phyloP scores from a whole-genome alignment of 2,329 filamentous ascomycete species.

The Xylaria sp. region DNA sequence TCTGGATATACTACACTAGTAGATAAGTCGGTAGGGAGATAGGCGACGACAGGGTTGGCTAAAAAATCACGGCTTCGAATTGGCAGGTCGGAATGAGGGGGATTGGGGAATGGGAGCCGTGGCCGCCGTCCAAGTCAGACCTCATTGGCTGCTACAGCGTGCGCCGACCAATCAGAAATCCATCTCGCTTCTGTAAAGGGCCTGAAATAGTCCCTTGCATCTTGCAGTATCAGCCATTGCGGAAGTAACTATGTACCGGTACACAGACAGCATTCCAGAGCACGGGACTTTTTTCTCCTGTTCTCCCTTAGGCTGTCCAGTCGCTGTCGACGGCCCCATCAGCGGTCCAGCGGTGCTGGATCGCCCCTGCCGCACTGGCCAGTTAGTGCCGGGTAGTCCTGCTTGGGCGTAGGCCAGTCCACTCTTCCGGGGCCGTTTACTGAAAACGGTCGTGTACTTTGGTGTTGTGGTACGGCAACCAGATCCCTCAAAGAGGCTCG shows the following conservation, averaged over 20 bases:
- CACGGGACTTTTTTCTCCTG: conserved; percentile 34
- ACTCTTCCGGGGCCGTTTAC: conserved; percentile 30
- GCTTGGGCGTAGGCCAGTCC: conserved; percentile 29
- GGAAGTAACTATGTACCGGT: neutral
- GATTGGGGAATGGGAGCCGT: neutral
- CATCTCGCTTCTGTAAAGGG: conserved; percentile 39
- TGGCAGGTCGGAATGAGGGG: conserved; percentile 23
- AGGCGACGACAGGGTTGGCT: neutral
- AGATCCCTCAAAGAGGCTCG: conserved; percentile 6
- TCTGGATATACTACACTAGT: neutral
- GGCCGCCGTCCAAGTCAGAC: neutral
- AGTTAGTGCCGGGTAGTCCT: conserved; percentile 19
- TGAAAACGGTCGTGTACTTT: conserved; percentile 37
- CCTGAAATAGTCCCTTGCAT: conserved; percentile 41
- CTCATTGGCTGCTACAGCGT: conserved; percentile 25
- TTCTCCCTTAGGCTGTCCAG: neutral
- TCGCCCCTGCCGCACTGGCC: conserved; percentile 9
- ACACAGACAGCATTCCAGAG: conserved; percentile 12
- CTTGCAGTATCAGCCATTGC: neutral
- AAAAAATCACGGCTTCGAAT: conserved; percentile 4
- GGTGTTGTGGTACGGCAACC: neutral
- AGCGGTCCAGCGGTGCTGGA: neutral
- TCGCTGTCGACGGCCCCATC: neutral
- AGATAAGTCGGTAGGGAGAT: neutral
- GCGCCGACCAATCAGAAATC: conserved; percentile 29